Percentiles rank a stretch among this genome's conserved stretches.
phyloP scores from a whole-genome alignment of 345 rosid species.

The Rhodamnia argentea region DNA sequence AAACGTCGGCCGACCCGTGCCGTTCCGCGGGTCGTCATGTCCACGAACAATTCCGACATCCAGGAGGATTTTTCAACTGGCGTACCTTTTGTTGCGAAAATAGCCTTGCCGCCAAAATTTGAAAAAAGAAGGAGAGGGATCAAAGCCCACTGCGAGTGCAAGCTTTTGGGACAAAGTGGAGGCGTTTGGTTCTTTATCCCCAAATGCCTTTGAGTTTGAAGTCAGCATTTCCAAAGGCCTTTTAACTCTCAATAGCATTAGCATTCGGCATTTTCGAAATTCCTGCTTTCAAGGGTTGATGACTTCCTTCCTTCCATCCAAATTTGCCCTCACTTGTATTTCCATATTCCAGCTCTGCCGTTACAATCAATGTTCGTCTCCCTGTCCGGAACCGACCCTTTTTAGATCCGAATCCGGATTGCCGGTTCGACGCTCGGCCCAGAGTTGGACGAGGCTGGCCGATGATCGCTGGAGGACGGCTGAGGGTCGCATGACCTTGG shows the following conservation, averaged over 20 bases:
- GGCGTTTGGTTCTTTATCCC: rapidly evolving
- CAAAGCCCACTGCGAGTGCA: rapidly evolving
- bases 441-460: rapidly evolving
- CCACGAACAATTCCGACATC: rapidly evolving
- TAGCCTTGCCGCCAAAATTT: neutral
- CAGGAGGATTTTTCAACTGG: neutral
- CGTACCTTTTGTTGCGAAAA: no score
- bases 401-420: rapidly evolving
- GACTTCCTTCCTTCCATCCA: neutral
- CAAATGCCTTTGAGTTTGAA: rapidly evolving
- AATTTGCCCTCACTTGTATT: neutral
- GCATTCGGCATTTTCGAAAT: neutral
- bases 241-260: rapidly evolving
- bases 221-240: neutral
- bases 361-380: neutral
- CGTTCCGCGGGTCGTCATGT: rapidly evolving
- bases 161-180: neutral
- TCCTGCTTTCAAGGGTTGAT: neutral
- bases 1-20: neutral
- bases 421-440: rapidly evolving
- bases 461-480: rapidly evolving
- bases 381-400: rapidly evolving
- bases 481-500: rapidly evolving
- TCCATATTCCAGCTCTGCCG: neutral
- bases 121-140: neutral